Conservation (phyloP, 2,329 filamentous ascomycete genomes). For the Tolypocladium tundrense region DNA sequence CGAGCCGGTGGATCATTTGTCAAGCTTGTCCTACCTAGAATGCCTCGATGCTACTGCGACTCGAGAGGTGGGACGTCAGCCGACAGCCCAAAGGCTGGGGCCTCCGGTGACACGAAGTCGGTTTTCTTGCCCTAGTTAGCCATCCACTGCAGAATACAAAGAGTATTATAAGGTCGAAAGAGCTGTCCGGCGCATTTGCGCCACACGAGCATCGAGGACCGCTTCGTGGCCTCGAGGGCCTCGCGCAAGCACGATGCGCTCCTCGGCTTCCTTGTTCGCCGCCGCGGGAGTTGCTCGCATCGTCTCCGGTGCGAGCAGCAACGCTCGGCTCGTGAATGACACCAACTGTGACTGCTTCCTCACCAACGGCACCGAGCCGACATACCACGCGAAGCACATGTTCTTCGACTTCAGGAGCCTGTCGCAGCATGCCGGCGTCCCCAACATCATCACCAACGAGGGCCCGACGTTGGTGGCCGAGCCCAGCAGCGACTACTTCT, state of each 20-base stretch:
- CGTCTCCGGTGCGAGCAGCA: not conserved
- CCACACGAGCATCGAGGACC: too few species aligned
- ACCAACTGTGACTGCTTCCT: conserved; percentile 35
- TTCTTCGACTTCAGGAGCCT: conserved; percentile 42
- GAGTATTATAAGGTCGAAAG: too few species aligned
- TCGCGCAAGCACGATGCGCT: too few species aligned
- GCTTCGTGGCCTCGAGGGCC: too few species aligned
- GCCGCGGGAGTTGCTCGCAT: not conserved
- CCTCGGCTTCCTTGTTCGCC: not conserved
- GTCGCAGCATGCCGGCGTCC: conserved; percentile 25
- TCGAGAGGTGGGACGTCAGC: not conserved
- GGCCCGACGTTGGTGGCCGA: conserved; percentile 16
- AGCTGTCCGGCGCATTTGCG: too few species aligned
- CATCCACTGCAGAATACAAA: too few species aligned
- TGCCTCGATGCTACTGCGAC: not conserved
- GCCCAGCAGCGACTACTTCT: conserved; percentile 29
- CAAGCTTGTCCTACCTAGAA: not conserved
- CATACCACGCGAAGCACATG: conserved; percentile 33
- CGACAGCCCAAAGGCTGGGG: too few species aligned
- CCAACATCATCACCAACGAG: conserved; percentile 18
- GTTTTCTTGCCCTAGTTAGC: too few species aligned
- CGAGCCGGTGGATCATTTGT: not conserved
- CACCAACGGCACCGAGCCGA: conserved; percentile 31
- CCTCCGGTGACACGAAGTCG: too few species aligned
- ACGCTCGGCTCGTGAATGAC: conserved; percentile 9